A percentile compares a stretch with the other conserved stretches of the same genome.
Evolutionary conservation across 768 basidiomycete species (phyloP).

Genomic region (Tylopilus intermedius): DNA sequence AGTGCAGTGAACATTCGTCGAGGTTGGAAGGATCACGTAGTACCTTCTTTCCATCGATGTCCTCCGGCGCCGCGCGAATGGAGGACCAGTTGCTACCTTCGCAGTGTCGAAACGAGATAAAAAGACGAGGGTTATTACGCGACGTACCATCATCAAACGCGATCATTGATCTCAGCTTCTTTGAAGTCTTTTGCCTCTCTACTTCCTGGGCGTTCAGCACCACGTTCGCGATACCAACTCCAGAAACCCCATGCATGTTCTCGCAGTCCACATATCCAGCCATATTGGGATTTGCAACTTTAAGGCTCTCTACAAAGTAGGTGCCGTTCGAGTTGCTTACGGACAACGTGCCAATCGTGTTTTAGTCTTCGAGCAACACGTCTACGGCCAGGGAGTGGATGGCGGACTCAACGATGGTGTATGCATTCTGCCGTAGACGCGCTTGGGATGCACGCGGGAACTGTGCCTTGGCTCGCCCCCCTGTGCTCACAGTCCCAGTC

Average conservation of each 20-base stretch:
- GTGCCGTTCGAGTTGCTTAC: slow-evolving; percentile 96
- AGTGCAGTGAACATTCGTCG: slow-evolving; percentile 74
- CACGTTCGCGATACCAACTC: slow-evolving; percentile 86
- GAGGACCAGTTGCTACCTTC: slow-evolving; percentile 70
- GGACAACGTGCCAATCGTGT: slow-evolving; percentile 82
- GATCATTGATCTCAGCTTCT: slow-evolving; percentile 70
- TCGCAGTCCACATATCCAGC: slow-evolving; percentile 93
- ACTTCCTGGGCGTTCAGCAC: slow-evolving; percentile 83
- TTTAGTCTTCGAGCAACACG: slow-evolving; percentile 68
- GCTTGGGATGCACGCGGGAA: slow-evolving; percentile 89
- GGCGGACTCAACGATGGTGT: slow-evolving; percentile 93
- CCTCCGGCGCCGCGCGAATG: slow-evolving; percentile 54
- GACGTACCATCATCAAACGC: slow-evolving; percentile 84
- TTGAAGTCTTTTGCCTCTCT: slow-evolving; percentile 61
- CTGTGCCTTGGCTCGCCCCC: slow-evolving; percentile 79
- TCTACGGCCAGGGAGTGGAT: slow-evolving; percentile 93
- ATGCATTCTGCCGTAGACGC: slow-evolving; percentile 81
- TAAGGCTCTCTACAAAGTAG: slow-evolving; percentile 85
- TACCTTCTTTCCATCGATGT: slow-evolving; percentile 57
- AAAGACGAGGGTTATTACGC: not conserved
- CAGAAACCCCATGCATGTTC: slow-evolving; percentile 77
- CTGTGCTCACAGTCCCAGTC: slow-evolving; percentile 63
- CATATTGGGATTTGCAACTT: slow-evolving; percentile 88
- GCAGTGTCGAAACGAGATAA: not conserved
- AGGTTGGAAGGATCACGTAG: slow-evolving; percentile 54